These are phyloP conservation scores for Pestalotiopsis sp. DNA, from an alignment of 2,329 filamentous ascomycete species.

Conservation along the genomic window DNA sequence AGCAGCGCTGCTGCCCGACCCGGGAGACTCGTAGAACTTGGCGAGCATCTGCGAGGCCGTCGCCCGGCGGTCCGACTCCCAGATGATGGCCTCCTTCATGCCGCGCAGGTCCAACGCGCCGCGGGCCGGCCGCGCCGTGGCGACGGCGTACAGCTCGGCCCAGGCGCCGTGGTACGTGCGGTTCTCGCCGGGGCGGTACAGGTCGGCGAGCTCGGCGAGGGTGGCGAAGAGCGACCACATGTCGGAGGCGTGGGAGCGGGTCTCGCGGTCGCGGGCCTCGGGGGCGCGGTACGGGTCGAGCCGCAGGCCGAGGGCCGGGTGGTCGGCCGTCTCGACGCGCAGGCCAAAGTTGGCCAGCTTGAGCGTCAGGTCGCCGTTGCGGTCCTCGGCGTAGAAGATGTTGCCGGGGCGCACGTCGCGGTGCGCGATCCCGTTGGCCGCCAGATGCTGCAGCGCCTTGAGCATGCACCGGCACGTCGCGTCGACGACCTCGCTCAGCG, in stretches of 20 bases:
- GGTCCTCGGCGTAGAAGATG: neutral
- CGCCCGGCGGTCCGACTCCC: neutral
- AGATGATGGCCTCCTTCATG: neutral
- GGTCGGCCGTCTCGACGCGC: neutral
- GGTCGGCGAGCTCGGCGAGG: neutral
- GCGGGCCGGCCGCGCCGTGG: neutral
- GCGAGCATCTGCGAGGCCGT: neutral
- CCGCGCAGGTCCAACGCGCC: neutral
- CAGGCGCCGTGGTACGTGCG: neutral
- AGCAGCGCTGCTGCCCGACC: neutral
- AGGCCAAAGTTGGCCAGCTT: slow-evolving; percentile 7
- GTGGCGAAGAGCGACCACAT: slow-evolving; percentile 10
- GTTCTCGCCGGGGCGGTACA: neutral
- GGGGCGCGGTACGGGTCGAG: neutral
- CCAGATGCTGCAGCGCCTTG: neutral
- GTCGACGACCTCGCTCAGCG: slow-evolving; percentile 1
- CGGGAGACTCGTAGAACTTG: neutral
- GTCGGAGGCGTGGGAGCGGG: neutral
- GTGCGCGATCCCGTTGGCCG: neutral
- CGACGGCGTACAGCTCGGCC: neutral
- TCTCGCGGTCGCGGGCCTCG: neutral
- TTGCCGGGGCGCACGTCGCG: slow-evolving; percentile 1
- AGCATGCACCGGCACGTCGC: slow-evolving; percentile 2
- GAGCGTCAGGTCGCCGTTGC: neutral
- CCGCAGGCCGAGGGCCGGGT: neutral